Conservation (phyloP, 345 rosid species). For the Ricinus communis region DNA sequence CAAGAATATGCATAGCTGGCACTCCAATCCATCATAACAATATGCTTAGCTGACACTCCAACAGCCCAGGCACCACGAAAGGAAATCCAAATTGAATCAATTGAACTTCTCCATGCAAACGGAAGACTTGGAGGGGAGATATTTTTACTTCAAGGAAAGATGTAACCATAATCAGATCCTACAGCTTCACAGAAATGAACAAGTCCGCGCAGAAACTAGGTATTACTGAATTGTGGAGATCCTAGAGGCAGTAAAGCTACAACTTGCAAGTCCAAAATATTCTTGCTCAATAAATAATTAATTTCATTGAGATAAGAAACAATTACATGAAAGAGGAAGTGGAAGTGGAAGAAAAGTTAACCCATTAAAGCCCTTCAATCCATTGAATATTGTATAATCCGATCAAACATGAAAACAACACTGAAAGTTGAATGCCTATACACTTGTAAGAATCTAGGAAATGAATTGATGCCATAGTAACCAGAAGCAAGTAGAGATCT, state of each 20-base stretch:
- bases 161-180: background rate
- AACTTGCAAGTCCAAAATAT: too few species aligned
- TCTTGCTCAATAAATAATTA: too few species aligned
- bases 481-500: background rate
- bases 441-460: background rate
- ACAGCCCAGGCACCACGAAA: background rate
- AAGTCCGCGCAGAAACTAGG: background rate
- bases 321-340: too few species aligned
- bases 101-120: too few species aligned
- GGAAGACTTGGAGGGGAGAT: background rate
- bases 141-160: background rate
- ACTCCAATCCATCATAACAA: background rate
- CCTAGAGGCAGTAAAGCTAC: background rate
- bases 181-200: too few species aligned
- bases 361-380: too few species aligned
- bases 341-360: too few species aligned
- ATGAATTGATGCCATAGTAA: background rate
- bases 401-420: too few species aligned
- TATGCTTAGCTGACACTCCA: background rate
- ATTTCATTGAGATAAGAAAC: too few species aligned
- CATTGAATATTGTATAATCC: too few species aligned
- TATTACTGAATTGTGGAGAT: background rate
- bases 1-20: background rate
- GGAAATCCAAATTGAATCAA: too few species aligned
- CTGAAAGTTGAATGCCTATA: background rate